A percentile compares a stretch with the other conserved stretches of the same genome.
Evolutionary conservation across 345 rosid genomes (phyloP).

Genomic region (Gossypium stocksii): DNA sequence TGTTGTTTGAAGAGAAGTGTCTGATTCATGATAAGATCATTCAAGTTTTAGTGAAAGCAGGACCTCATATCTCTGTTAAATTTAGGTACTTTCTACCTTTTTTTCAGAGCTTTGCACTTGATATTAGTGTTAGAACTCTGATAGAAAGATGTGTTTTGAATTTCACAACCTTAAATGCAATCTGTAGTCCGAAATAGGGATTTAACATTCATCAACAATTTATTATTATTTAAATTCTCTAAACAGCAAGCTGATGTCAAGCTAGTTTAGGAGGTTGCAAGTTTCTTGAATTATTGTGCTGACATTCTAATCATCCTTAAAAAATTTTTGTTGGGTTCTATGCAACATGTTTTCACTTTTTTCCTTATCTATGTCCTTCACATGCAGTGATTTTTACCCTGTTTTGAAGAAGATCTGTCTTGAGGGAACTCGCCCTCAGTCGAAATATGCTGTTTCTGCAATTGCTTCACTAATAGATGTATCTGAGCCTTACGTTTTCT

Average conservation of each 20-base stretch:
- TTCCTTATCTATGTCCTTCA: conserved; percentile 2
- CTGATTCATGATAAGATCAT: conserved; percentile 41
- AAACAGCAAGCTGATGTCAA: neutral
- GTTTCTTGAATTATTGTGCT: neutral
- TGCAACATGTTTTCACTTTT: neutral
- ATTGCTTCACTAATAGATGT: conserved; percentile 58
- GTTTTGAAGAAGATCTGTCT: conserved; percentile 57
- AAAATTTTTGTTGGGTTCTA: neutral
- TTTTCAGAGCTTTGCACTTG: conserved; percentile 2
- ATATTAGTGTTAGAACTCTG: conserved; percentile 1
- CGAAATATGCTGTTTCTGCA: conserved; percentile 82
- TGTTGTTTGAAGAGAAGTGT: conserved; percentile 47
- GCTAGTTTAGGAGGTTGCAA: neutral
- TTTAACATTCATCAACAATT: neutral
- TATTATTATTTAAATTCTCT: neutral
- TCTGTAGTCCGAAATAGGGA: neutral
- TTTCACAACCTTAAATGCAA: neutral
- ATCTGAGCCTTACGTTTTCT: conserved; percentile 40
- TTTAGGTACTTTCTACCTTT: conserved; percentile 46
- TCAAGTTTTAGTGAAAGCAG: conserved; percentile 65
- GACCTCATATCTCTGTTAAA: conserved; percentile 52
- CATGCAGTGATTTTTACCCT: conserved; percentile 60
- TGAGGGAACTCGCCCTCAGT: conserved; percentile 76
- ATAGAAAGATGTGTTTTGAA: conserved; percentile 9
- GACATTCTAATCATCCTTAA: neutral